phyloP scores from a whole-genome alignment of 2,329 filamentous ascomycete species.

The Penicillium sp. region DNA sequence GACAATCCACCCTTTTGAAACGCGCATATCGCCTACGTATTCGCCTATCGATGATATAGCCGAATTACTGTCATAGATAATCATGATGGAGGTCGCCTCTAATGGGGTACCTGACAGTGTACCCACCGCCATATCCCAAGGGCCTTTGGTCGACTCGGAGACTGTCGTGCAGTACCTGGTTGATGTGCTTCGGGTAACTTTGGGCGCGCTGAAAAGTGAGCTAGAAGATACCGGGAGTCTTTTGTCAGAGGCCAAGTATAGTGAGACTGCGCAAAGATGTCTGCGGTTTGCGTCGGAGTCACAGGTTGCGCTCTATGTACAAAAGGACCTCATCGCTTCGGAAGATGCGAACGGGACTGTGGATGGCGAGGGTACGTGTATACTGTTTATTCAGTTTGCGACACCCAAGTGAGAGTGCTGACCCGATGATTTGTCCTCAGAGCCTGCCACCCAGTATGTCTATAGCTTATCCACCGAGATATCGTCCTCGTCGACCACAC shows the following conservation, averaged over 20 bases:
- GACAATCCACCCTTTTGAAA: not conserved
- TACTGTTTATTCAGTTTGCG: not conserved
- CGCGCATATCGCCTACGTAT: constrained; percentile 1
- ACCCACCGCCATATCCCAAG: constrained; percentile 32
- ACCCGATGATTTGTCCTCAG: constrained; percentile 22
- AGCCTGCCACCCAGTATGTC: constrained; percentile 57
- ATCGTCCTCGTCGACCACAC: constrained; percentile 73
- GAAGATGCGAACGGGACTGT: constrained; percentile 51
- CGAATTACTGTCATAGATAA: constrained; percentile 29
- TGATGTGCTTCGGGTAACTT: constrained; percentile 71
- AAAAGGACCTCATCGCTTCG: constrained; percentile 70
- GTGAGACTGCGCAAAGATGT: constrained; percentile 85
- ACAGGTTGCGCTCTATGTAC: constrained; percentile 86
- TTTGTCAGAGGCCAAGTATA: constrained; percentile 71
- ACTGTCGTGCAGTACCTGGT: constrained; percentile 74
- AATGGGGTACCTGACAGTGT: constrained; percentile 43
- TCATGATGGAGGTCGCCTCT: constrained; percentile 46
- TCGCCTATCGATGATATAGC: constrained; percentile 38
- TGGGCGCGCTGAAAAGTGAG: constrained; percentile 77
- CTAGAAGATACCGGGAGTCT: constrained; percentile 82
- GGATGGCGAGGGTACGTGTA: constrained; percentile 47
- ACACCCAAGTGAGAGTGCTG: not conserved
- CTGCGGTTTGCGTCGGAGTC: constrained; percentile 86
- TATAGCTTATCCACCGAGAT: constrained; percentile 86
- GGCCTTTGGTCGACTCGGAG: constrained; percentile 63